Conservation (phyloP, 2,329 filamentous ascomycete species). For the Sarocladium brachiariae region DNA sequence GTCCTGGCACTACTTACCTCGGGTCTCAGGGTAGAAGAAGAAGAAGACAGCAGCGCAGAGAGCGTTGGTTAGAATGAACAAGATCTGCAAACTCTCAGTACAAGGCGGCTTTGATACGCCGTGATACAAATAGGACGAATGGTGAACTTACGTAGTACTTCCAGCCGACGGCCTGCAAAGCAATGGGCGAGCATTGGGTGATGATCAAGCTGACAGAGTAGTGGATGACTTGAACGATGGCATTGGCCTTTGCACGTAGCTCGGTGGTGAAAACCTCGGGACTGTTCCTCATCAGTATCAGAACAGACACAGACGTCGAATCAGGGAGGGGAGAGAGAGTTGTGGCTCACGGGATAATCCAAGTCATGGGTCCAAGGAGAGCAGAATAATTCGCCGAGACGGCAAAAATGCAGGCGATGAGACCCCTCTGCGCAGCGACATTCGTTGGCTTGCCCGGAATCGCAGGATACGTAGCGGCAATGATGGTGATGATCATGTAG, state of each 20-base stretch:
- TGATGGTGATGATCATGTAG: conserved; percentile 32
- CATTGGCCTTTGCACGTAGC: conserved; percentile 33
- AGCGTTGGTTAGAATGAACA: conserved; percentile 32
- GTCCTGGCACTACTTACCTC: conserved; percentile 26
- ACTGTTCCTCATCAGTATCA: conserved; percentile 14
- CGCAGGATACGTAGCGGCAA: conserved; percentile 30
- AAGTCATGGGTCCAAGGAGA: conserved; percentile 32
- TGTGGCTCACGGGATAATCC: conserved; percentile 36
- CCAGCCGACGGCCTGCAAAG: conserved; percentile 30
- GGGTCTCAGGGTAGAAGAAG: conserved; percentile 30
- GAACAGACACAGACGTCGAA: too few species aligned
- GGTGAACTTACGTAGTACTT: conserved; percentile 31
- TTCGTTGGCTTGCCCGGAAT: conserved; percentile 28
- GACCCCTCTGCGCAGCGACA: conserved; percentile 27
- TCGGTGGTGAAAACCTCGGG: conserved; percentile 35
- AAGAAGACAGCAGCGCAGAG: conserved; percentile 28
- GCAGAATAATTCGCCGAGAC: conserved; percentile 26
- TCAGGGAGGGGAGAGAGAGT: too few species aligned
- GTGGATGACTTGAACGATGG: conserved; percentile 32
- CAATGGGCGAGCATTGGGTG: conserved; percentile 33
- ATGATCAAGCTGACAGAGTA: conserved; percentile 34
- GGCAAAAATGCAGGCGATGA: conserved; percentile 33
- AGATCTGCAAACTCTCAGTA: conserved; percentile 26
- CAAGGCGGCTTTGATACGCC: too few species aligned
- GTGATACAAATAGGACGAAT: too few species aligned